Evolutionary conservation across 108 stramenopile species (phyloP).

Genomic region (Skeletonema marinoi): DNA sequence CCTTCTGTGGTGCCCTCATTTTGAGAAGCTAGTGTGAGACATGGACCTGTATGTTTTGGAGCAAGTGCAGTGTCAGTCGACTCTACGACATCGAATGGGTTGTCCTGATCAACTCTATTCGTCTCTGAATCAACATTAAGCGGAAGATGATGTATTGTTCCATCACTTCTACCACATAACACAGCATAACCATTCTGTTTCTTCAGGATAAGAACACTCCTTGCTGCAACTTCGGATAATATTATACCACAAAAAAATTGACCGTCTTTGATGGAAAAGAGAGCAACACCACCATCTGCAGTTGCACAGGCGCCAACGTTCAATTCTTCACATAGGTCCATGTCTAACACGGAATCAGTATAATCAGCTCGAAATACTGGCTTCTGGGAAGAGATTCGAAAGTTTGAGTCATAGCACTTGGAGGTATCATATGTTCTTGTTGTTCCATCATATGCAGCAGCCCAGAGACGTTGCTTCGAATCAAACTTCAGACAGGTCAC

Average conservation of each 20-base stretch:
- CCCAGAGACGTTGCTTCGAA: constrained; percentile 41
- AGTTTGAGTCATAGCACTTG: constrained; percentile 21
- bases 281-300: constrained; percentile 42
- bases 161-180: constrained; percentile 52
- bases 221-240: constrained; percentile 34
- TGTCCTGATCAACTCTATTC: constrained; percentile 24
- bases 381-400: constrained; percentile 14
- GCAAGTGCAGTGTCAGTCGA: constrained; percentile 30
- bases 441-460: constrained; percentile 53
- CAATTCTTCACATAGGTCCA: constrained; percentile 46
- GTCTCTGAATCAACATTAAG: constrained; percentile 35
- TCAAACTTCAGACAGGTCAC: constrained; percentile 58
- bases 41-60: constrained; percentile 56
- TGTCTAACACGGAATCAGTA: constrained; percentile 36
- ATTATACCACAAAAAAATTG: constrained; percentile 49
- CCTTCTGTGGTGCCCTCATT: constrained; percentile 21
- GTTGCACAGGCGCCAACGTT: constrained; percentile 56
- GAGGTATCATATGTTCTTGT: constrained; percentile 37
- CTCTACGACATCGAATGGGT: constrained; percentile 31
- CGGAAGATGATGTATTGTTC: constrained; percentile 40
- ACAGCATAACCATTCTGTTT: constrained; percentile 47
- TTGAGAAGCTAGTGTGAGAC: constrained; percentile 54
- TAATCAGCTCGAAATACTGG: constrained; percentile 26
- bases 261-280: constrained; percentile 53
- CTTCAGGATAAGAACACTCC: constrained; percentile 50